Conservation (phyloP, 805 yeast species). For the Saccharomyces mikatae region DNA sequence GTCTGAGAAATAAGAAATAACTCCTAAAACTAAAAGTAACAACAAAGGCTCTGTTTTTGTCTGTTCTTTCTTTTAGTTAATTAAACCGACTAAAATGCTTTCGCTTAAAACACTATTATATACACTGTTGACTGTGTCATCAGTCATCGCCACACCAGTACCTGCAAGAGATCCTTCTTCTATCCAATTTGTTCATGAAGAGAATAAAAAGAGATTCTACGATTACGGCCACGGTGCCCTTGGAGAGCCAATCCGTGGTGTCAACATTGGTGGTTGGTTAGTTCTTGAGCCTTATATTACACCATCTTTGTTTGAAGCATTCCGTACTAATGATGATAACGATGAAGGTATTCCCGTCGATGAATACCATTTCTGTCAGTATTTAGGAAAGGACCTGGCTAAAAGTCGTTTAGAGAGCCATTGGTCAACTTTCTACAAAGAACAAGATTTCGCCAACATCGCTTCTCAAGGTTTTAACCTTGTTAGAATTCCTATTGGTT, state of each 20-base stretch:
- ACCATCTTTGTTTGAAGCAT: slow-evolving; percentile 61
- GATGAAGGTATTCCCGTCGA: slow-evolving; percentile 59
- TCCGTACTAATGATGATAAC: slow-evolving; percentile 29
- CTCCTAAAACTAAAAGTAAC: not conserved
- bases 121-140: not conserved
- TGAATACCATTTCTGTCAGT: slow-evolving; percentile 61
- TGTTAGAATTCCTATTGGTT: slow-evolving; percentile 88
- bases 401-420: slow-evolving; percentile 47
- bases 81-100: not conserved
- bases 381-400: slow-evolving; percentile 57
- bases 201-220: slow-evolving; percentile 18
- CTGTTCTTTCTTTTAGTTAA: not conserved
- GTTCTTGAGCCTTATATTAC: slow-evolving; percentile 82
- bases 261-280: slow-evolving; percentile 86
- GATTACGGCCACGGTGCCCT: slow-evolving; percentile 11
- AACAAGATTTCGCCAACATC: slow-evolving; percentile 58
- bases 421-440: slow-evolving; percentile 74
- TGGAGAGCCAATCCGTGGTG: slow-evolving; percentile 40
- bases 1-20: not conserved
- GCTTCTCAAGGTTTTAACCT: slow-evolving; percentile 61
- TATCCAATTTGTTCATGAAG: slow-evolving; percentile 14
- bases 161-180: slow-evolving; percentile 12
- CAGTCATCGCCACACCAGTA: slow-evolving; percentile 8
- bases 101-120: not conserved
- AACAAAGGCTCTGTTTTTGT: not conserved